Conservation (phyloP, 257 asterid genomes). For the Handroanthus guayacan region DNA sequence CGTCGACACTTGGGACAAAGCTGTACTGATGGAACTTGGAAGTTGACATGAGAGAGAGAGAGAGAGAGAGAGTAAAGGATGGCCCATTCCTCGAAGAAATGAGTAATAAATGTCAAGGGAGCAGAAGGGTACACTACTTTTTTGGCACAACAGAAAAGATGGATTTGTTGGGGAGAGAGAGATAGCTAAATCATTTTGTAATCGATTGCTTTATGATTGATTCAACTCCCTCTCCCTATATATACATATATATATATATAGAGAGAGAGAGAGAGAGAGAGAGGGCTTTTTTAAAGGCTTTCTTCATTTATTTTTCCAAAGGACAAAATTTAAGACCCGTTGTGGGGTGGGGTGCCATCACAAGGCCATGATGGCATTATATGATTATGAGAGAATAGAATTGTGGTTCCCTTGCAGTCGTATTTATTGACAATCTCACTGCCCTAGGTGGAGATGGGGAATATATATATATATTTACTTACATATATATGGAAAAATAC, state of each 20-base stretch:
- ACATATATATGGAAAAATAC: neutral
- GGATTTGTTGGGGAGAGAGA: constrained; percentile 54
- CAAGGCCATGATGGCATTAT: constrained; percentile 72
- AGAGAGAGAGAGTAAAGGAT: constrained; percentile 41
- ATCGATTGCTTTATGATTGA: constrained; percentile 86
- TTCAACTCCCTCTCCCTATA: constrained; percentile 21
- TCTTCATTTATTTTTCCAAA: constrained; percentile 43
- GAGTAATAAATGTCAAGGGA: constrained; percentile 61
- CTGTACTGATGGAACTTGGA: constrained; percentile 53
- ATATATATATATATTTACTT: neutral
- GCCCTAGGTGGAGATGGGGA: constrained; percentile 44
- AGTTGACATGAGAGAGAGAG: constrained; percentile 53
- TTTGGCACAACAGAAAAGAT: constrained; percentile 79
- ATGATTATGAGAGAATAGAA: constrained; percentile 77
- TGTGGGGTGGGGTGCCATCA: constrained; percentile 32
- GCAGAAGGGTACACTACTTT: constrained; percentile 69
- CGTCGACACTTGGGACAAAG: constrained; percentile 50
- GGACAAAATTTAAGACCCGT: constrained; percentile 55
- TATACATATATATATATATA: no score
- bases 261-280: no score
- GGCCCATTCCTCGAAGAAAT: constrained; percentile 64
- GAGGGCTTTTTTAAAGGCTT: constrained; percentile 37
- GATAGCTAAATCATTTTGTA: constrained; percentile 69
- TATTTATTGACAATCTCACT: constrained; percentile 60
- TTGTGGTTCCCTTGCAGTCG: constrained; percentile 71